A percentile compares a stretch with the other conserved stretches of the same genome.
phyloP scores from a whole-genome alignment of 768 basidiomycete genomes.

The Collybia mongolica region DNA sequence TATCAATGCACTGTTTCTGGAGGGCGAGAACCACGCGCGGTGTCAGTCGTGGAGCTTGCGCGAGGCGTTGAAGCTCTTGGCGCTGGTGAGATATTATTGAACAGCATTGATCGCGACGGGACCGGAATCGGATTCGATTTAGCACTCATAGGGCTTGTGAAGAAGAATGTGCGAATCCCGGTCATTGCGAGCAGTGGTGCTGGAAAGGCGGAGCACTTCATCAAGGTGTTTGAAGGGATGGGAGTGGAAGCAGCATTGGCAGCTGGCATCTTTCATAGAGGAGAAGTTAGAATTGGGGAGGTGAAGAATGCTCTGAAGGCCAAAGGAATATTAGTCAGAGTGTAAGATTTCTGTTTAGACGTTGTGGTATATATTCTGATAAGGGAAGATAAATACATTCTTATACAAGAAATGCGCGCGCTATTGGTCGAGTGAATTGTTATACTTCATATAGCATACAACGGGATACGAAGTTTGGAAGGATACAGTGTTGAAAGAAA shows the following conservation, averaged over 20 bases:
- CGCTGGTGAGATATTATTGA: conserved; percentile 92
- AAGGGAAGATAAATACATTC: too few relatives aligned
- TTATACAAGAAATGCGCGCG: too few relatives aligned
- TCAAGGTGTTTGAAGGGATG: conserved; percentile 80
- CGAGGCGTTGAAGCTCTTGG: conserved; percentile 88
- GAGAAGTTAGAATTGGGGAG: conserved; percentile 78
- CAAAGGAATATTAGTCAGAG: conserved; percentile 49
- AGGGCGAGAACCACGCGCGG: conserved; percentile 76
- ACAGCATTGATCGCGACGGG: conserved; percentile 96
- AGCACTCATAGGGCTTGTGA: conserved; percentile 76
- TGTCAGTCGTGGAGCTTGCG: conserved; percentile 92
- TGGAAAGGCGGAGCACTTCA: conserved; percentile 78
- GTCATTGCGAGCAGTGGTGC: conserved; percentile 96
- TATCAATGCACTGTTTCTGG: conserved; percentile 98
- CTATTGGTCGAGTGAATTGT: too few relatives aligned
- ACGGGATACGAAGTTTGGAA: too few relatives aligned
- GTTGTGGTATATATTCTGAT: too few relatives aligned
- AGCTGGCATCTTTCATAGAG: conserved; percentile 95
- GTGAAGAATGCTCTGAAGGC: conserved; percentile 63
- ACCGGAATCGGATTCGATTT: conserved; percentile 91
- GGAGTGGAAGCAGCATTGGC: conserved; percentile 90
- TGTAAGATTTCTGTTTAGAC: conserved; percentile 17
- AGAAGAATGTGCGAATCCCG: conserved; percentile 77
- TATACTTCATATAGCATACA: too few relatives aligned
- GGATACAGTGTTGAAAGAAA: too few relatives aligned